Evolutionary conservation across 805 yeast genomes (phyloP), one percentile per base, ranked within the genome.

Genomic region (Helenozyma baotianmanensis): DNA sequence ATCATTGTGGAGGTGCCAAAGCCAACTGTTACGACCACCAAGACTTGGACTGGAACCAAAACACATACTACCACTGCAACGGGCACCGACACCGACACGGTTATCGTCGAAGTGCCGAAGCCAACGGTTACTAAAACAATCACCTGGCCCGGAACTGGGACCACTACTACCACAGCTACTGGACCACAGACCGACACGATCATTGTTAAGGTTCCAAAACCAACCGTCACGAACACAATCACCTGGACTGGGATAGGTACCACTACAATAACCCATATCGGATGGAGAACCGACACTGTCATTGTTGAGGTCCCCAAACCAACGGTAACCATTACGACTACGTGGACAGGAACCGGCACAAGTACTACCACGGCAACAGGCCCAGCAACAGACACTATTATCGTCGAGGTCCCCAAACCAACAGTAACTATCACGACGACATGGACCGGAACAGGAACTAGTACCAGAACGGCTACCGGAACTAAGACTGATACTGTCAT

Each of bases 371-470:
- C 19, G 8, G 19, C 19, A 6, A 17, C 19, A 5, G 19, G 19
- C 4, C 7, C 8, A 5, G 19, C 5, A 5, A 17, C 19, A 8
- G 19, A 17, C 8, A 17, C 19, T 6, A 8, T 17, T 8, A 17
- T 17, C 19, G 19, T 17, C 8, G 19, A 17, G 19, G 8, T 17
- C 5, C 11, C 23, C 8, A 17, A 8, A 17, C n/a, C 23, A 21
- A 7, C 9, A 4, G 12, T 17, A 19, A 23, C 23, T 9, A 17
- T 38, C 19, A 17, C 19, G 5, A 6, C 19, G 5, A 17, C 19
- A 8, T 17, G 19, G 12, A 36, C 44, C 10, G 30, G 36, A 12
- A 50, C 49, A 10, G 19, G 15, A 4, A 26, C 29, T 16, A 8
- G 8, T 6, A 17, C 19, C 19, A 17, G 7, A 6, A 17, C 19